Base-by-base conservation (phyloP, 2,329 filamentous ascomycete genomes). In the Neofusicoccum sp. region DNA sequence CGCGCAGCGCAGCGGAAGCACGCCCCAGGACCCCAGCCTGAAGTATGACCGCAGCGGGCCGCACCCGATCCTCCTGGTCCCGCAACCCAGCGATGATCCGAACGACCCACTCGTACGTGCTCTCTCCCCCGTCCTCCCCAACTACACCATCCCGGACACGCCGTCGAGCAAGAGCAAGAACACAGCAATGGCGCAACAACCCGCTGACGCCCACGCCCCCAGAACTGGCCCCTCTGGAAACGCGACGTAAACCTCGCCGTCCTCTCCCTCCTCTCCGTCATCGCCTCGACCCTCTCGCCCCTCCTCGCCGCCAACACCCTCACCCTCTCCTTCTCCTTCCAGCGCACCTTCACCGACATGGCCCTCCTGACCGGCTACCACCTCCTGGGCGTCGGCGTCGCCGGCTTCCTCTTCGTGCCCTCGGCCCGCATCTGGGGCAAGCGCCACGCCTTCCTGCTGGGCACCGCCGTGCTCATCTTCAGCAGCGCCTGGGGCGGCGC, bases 381-480 rank as follows among this genome's bases (percentile, higher is more conserved):
- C 73, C 82, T 97, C 20, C 84, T 93, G 30, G 93, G 91, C 20
- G 89, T 91, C 2, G 92, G 91, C 9, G 79, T 91, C 12, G 89
- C 89, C 1, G 92, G 90, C 54, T 86, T 95, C 73, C 81, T 97
- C 65, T 93, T 93, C 75, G 92, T 97, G 2, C 90, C 93, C 0
- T 90, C 89, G 0, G 91, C 90, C 20, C 86, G 93, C 61, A 88
- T 97, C 64, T 97, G 91, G 90, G 93, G 93, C 40, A 97, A 96
- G 76, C 84, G 93, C 41, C 93, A 97, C 78, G 78, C 92, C 14
- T 97, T 96, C 73, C 76, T 97, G 28, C 68, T 96, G 2, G 92
- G 91, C 6, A 87, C 88, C 47, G 65, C 90, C 49, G 81, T 96
- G 61, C 82, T 96, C 67, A 83, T 96, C 43, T 79, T 83, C 44